Conservation (phyloP, 2,329 filamentous ascomycete genomes). For the Ambrosiella xylebori region DNA sequence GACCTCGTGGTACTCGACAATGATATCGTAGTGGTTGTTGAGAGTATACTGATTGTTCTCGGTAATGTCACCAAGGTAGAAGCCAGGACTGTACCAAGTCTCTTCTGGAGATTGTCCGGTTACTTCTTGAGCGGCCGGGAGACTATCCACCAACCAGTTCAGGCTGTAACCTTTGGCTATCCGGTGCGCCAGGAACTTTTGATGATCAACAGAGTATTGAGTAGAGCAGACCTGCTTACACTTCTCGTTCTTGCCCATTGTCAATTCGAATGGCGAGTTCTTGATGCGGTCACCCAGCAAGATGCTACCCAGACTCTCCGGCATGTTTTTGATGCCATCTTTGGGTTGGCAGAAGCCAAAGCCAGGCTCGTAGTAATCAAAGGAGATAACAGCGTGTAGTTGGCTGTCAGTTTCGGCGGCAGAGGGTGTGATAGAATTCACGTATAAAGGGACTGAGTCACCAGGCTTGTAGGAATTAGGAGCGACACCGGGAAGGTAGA, state of each 20-base stretch:
- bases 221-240: slow-evolving; percentile 66
- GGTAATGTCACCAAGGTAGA: slow-evolving; percentile 48
- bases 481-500: slow-evolving; percentile 92
- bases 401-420: slow-evolving; percentile 60
- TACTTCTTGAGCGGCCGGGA: slow-evolving; percentile 76
- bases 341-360: slow-evolving; percentile 81
- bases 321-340: slow-evolving; percentile 58
- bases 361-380: slow-evolving; percentile 80
- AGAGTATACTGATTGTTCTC: slow-evolving; percentile 35
- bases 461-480: slow-evolving; percentile 76
- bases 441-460: slow-evolving; percentile 69
- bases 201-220: slow-evolving; percentile 44
- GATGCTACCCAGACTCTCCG: slow-evolving; percentile 79
- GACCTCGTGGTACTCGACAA: slow-evolving; percentile 80
- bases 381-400: slow-evolving; percentile 82
- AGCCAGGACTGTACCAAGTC: slow-evolving; percentile 81
- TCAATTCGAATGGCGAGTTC: slow-evolving; percentile 82
- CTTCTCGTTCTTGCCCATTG: slow-evolving; percentile 72
- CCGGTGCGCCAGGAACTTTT: slow-evolving; percentile 64
- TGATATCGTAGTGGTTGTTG: slow-evolving; percentile 93
- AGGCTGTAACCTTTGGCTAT: slow-evolving; percentile 79
- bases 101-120: slow-evolving; percentile 58
- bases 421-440: slow-evolving; percentile 83
- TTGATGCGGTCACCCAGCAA: slow-evolving; percentile 93
- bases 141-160: slow-evolving; percentile 89